Evolutionary conservation across 805 yeast genomes (phyloP).

Genomic region (Metschnikowia noctiluminum): DNA sequence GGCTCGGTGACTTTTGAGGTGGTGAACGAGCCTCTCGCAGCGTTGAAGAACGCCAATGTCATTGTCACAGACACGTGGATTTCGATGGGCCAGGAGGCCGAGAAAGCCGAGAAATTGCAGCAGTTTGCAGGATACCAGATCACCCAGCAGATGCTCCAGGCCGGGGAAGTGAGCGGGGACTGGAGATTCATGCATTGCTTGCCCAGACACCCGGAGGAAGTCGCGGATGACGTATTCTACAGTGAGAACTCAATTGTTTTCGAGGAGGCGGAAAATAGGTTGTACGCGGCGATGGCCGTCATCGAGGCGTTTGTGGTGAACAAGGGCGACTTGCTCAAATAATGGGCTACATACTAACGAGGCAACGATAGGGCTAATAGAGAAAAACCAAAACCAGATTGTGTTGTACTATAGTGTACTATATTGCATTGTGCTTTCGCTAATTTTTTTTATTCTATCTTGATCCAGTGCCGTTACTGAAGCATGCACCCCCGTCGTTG

Average conservation of each 20-base stretch:
- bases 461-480: background rate
- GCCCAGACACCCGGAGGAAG: slow-evolving; percentile 95
- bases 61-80: slow-evolving; percentile 96
- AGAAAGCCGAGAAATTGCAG: slow-evolving; percentile 63
- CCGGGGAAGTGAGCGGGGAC: slow-evolving; percentile 54
- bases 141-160: slow-evolving; percentile 55
- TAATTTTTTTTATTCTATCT: too few species aligned
- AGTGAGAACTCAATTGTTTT: slow-evolving; percentile 77
- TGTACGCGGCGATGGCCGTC: slow-evolving; percentile 94
- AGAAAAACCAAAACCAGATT: background rate
- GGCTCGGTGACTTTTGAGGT: slow-evolving; percentile 42
- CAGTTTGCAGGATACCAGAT: slow-evolving; percentile 89
- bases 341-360: background rate
- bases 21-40: slow-evolving; percentile 70
- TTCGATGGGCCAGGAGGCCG: slow-evolving; percentile 95
- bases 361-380: background rate
- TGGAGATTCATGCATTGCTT: slow-evolving; percentile 98
- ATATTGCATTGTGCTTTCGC: too few species aligned
- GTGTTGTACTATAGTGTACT: too few species aligned
- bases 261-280: slow-evolving; percentile 92
- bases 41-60: slow-evolving; percentile 71
- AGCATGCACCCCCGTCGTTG: background rate
- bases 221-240: slow-evolving; percentile 88
- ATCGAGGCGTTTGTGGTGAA: slow-evolving; percentile 86
- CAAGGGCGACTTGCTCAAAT: slow-evolving; percentile 18